A percentile compares a stretch with the other conserved stretches of the same genome.
Evolutionary conservation across 192 early-diverging fungal genomes (phyloP).

Genomic region (Coemansia sp.): DNA sequence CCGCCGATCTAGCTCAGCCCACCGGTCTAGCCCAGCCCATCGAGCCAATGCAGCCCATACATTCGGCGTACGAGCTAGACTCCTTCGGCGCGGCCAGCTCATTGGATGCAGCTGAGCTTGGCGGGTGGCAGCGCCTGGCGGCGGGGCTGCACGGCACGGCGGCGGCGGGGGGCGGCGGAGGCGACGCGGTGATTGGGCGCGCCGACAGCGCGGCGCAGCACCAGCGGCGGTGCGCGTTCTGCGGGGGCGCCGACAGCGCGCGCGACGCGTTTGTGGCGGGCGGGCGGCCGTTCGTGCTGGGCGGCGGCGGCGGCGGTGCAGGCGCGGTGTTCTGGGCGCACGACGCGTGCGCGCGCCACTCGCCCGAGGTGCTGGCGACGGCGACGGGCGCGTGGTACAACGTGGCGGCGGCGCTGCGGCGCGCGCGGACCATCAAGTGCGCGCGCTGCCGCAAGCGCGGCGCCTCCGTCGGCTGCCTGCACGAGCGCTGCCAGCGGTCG

Average conservation of each 20-base stretch:
- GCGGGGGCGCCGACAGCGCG: constrained; percentile 56
- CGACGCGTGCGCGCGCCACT: constrained; percentile 78
- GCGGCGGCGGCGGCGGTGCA: constrained; percentile 58
- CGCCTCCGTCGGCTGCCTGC: constrained; percentile 88
- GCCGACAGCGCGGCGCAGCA: background rate
- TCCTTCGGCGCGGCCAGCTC: constrained; percentile 18
- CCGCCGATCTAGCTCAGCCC: too few relatives aligned
- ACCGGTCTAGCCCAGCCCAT: too few relatives aligned
- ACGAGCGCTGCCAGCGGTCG: constrained; percentile 77
- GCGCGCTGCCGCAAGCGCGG: constrained; percentile 76
- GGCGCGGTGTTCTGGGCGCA: constrained; percentile 82
- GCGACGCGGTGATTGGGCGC: constrained; percentile 19
- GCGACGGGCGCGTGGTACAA: constrained; percentile 81
- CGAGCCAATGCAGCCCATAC: too few relatives aligned
- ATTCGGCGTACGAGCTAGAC: constrained; percentile 45
- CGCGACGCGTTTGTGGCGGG: constrained; percentile 38
- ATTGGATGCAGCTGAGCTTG: background rate
- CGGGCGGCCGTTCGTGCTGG: constrained; percentile 61
- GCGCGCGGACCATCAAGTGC: constrained; percentile 78
- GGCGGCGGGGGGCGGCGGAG: constrained; percentile 14
- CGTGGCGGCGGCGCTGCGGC: constrained; percentile 73
- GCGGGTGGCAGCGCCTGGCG: constrained; percentile 40
- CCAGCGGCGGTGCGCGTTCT: constrained; percentile 55
- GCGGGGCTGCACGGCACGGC: constrained; percentile 51
- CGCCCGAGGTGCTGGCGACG: constrained; percentile 81